Evolutionary conservation across 148 eudicot genomes (phyloP).

Genomic region (Drosera capensis): DNA sequence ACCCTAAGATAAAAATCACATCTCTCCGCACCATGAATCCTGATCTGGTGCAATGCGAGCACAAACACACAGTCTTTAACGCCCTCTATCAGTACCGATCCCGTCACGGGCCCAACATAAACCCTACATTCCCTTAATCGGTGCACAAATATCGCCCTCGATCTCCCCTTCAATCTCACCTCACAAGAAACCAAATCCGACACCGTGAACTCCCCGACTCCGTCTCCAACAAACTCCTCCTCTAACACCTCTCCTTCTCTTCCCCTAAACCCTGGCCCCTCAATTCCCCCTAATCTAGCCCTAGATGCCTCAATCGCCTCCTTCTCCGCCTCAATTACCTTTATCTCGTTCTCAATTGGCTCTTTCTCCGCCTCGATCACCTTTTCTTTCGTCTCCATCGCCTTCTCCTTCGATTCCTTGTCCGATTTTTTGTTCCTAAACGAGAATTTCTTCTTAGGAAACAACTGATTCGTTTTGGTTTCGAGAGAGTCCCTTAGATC

Average conservation of each 20-base stretch:
- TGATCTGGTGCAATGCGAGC: conserved; percentile 79
- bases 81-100: conserved; percentile 72
- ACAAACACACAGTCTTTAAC: conserved; percentile 52
- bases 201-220: conserved; percentile 48
- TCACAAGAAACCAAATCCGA: conserved; percentile 48
- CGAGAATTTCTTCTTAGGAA: conserved; percentile 62
- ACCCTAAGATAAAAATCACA: conserved; percentile 75
- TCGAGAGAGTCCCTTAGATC: conserved; percentile 47
- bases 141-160: conserved; percentile 51
- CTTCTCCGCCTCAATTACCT: neutral
- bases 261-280: conserved; percentile 48
- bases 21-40: conserved; percentile 62
- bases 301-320: conserved; percentile 5
- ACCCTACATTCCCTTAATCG: conserved; percentile 46
- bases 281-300: conserved; percentile 14
- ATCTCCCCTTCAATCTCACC: conserved; percentile 46
- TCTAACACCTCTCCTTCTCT: conserved; percentile 39
- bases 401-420: conserved; percentile 3
- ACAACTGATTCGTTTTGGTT: conserved; percentile 20
- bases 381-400: neutral
- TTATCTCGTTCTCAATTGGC: neutral
- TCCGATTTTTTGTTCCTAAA: conserved; percentile 40
- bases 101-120: conserved; percentile 51
- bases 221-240: conserved; percentile 38
- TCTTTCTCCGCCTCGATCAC: conserved; percentile 17